phyloP scores from a whole-genome alignment of 306 rosid species.

The Styphnolobium japonicum region DNA sequence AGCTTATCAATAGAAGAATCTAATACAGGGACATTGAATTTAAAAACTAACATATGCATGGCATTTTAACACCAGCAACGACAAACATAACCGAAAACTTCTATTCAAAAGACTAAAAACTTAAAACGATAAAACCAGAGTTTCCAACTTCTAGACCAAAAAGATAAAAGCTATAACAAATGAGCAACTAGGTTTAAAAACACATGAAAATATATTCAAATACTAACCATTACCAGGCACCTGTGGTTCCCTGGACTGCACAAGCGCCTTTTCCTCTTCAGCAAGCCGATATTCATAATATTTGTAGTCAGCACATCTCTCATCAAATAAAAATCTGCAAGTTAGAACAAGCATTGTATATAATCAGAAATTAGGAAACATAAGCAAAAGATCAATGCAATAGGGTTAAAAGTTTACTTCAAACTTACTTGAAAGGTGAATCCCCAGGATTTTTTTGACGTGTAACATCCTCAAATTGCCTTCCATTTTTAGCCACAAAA shows the following conservation, averaged over 20 bases:
- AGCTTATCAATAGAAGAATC: background rate
- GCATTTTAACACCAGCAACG: background rate
- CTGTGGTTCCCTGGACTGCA: slow-evolving; percentile 50
- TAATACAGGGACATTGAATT: background rate
- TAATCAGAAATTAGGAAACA: slow-evolving; percentile 8
- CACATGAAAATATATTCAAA: background rate
- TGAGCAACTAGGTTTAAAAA: background rate
- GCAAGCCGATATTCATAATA: slow-evolving; percentile 83
- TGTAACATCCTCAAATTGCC: slow-evolving; percentile 94
- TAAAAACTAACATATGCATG: background rate
- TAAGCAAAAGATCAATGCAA: slow-evolving; percentile 9
- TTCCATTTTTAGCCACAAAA: slow-evolving; percentile 99
- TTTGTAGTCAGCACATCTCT: slow-evolving; percentile 78
- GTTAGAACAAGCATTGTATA: slow-evolving; percentile 9
- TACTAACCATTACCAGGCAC: slow-evolving; percentile 54
- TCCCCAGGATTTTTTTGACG: slow-evolving; percentile 99
- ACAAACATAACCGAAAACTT: background rate
- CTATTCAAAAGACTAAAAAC: background rate
- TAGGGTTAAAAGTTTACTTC: background rate
- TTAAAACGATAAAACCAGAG: background rate
- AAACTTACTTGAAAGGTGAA: slow-evolving; percentile 82
- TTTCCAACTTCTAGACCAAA: background rate
- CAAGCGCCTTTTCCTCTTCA: slow-evolving; percentile 71
- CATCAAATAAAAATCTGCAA: slow-evolving; percentile 81
- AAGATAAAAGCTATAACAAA: background rate